These are phyloP conservation scores for Leishmania mexicana DNA, from an alignment of 208 protist genomes.

Conservation along the genomic window DNA sequence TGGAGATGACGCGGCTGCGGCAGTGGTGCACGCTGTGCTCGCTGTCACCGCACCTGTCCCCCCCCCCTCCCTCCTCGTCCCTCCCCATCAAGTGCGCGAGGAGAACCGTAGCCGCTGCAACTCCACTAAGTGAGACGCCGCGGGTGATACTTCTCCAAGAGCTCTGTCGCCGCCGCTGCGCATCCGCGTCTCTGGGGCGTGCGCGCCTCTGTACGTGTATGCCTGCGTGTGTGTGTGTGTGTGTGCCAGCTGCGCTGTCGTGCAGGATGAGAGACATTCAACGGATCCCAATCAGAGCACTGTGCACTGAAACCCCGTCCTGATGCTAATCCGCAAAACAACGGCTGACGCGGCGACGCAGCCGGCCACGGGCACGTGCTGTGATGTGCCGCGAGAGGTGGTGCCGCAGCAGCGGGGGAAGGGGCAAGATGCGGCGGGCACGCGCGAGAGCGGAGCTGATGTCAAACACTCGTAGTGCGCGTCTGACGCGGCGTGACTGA, in stretches of 20 bases:
- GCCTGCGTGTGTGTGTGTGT: not conserved
- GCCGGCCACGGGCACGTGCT: not conserved
- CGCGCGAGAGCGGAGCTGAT: too few species aligned
- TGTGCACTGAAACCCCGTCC: slow-evolving; percentile 32
- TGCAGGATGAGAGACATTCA: slow-evolving; percentile 39
- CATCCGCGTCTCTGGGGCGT: not conserved
- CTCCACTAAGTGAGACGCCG: slow-evolving; percentile 1
- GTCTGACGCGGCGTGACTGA: too few species aligned
- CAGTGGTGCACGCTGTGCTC: not conserved
- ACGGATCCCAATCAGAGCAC: slow-evolving; percentile 38
- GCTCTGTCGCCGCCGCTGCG: not conserved
- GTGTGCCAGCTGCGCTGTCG: not conserved
- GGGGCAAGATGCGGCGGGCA: too few species aligned
- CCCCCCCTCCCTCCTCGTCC: not conserved
- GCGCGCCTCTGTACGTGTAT: not conserved
- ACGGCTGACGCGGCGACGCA: slow-evolving; percentile 14
- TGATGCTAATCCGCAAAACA: slow-evolving; percentile 34
- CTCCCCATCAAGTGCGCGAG: not conserved
- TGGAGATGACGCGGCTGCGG: not conserved
- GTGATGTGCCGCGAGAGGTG: not conserved
- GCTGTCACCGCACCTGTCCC: not conserved
- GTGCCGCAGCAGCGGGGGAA: too few species aligned
- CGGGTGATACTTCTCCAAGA: slow-evolving; percentile 18
- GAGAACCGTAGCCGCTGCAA: slow-evolving; percentile 15
- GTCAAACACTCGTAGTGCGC: too few species aligned